These are phyloP conservation scores for Croton setiger DNA, from an alignment of 441 rosid genomes.

Conservation along the genomic window DNA sequence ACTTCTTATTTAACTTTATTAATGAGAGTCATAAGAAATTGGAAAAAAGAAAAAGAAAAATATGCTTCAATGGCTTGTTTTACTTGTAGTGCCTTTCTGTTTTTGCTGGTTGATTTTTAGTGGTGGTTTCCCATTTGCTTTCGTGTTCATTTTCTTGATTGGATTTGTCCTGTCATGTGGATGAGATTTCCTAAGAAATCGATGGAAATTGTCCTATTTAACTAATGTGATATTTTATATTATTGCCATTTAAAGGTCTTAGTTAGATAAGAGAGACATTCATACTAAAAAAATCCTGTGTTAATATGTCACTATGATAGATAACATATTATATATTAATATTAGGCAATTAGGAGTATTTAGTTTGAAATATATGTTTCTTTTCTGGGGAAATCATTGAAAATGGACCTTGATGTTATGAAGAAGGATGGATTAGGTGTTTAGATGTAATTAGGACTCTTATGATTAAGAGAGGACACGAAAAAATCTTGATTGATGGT, in stretches of 20 bases:
- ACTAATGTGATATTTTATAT: neutral
- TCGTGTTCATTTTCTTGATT: neutral
- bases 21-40: too few species aligned
- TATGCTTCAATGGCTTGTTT: neutral
- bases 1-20: neutral
- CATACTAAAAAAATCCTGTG: neutral
- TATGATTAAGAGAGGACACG: constrained; percentile 3
- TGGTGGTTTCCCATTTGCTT: neutral
- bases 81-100: neutral
- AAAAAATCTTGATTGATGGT: constrained; percentile 14
- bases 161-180: neutral
- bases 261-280: too few species aligned
- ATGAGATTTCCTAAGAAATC: neutral
- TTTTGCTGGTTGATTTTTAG: neutral
- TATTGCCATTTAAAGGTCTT: neutral
- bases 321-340: neutral
- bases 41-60: neutral
- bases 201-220: constrained; percentile 7
- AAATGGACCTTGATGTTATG: neutral
- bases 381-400: too few species aligned
- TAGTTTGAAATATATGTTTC: too few species aligned
- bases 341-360: neutral
- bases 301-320: neutral
- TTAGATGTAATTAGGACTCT: neutral
- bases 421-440: neutral